phyloP scores from a whole-genome alignment of 2,329 filamentous ascomycete genomes.

The Didymella glomerata region DNA sequence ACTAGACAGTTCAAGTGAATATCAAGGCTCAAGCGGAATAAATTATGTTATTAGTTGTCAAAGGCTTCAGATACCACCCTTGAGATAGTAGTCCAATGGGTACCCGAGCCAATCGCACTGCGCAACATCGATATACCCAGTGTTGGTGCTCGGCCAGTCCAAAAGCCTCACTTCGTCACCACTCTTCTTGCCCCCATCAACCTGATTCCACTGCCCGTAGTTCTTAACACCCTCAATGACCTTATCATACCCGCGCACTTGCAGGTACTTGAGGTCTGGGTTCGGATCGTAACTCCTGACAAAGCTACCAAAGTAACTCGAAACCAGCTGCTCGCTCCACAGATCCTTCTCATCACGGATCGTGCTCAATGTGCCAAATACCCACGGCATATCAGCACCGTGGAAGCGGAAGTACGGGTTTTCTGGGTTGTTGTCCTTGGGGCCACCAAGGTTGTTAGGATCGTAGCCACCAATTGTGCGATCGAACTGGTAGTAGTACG shows the following conservation, averaged over 20 bases:
- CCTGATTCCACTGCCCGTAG: slow-evolving; percentile 47
- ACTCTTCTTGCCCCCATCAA: slow-evolving; percentile 46
- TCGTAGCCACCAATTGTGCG: slow-evolving; percentile 63
- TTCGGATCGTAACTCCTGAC: slow-evolving; percentile 62
- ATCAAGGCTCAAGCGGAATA: too few relatives aligned
- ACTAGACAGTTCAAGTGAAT: too few relatives aligned
- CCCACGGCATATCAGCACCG: slow-evolving; percentile 61
- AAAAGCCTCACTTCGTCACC: slow-evolving; percentile 54
- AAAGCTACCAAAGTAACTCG: slow-evolving; percentile 62
- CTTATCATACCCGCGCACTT: slow-evolving; percentile 57
- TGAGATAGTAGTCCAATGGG: slow-evolving; percentile 45
- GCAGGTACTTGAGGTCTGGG: slow-evolving; percentile 56
- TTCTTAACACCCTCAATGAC: slow-evolving; percentile 52
- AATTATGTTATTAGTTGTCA: too few relatives aligned
- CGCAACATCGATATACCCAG: slow-evolving; percentile 58
- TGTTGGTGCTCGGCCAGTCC: slow-evolving; percentile 57
- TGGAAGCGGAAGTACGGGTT: slow-evolving; percentile 66
- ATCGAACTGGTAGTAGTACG: slow-evolving; percentile 69
- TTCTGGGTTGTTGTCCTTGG: slow-evolving; percentile 59
- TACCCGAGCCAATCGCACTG: slow-evolving; percentile 58
- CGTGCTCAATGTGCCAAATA: slow-evolving; percentile 62
- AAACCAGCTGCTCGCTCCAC: slow-evolving; percentile 56
- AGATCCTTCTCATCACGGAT: slow-evolving; percentile 62
- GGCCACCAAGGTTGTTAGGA: slow-evolving; percentile 62
- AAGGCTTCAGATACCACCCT: slow-evolving; percentile 31